Evolutionary conservation across 2,329 filamentous ascomycete genomes (phyloP), one percentile per base, ranked within the genome.

Genomic region (Aspergillus chevalieri): DNA sequence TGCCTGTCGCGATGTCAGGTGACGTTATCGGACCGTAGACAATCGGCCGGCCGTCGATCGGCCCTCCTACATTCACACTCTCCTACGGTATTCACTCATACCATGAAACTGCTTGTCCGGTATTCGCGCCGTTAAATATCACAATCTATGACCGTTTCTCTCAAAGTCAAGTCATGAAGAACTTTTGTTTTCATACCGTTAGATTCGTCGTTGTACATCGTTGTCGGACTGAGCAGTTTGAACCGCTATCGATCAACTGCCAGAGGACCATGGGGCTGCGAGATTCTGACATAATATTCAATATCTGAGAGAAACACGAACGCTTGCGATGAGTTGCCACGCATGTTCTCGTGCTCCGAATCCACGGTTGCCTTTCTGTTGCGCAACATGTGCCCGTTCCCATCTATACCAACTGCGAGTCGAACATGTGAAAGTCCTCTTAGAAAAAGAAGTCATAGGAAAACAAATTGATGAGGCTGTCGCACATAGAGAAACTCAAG

Each of bases 341-440:
- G 80, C 87, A 66, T 89, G 86, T 67, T 69, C 65, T 55, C 69
- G 72, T 72, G 74, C 66, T 74, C 80, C 61, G 66, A 72, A 61
- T 74, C 67, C 75, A 79, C 78, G 74, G 61, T 68, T 83, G 48
- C 81, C 81, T 10, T 86, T 87, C 59, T 74, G 87, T 59, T 90
- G 86, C 65, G 74, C 79, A 22, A 80, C 85, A 44, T 87, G 89
- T 70, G 84, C 83, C 43, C 80, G 85, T 46, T 89, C 85, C 59
- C 72, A 73, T 46, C 74, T 89, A 26, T 89, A 89, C 65, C 78
- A 81, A 33, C 69, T 75, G 21, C 83, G 86, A 43, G 65, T 89
- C 52, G 78, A 81, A 52, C 76, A 81, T 57, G 77, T 82, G 47
- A 74, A 74, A 50, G 67, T 79, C 30, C 73, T 88, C 46, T 71